Percentiles rank a stretch among this genome's conserved stretches.
These are phyloP conservation scores for Calycina marina DNA, from an alignment of 2,329 filamentous ascomycete genomes.

Conservation along the genomic window DNA sequence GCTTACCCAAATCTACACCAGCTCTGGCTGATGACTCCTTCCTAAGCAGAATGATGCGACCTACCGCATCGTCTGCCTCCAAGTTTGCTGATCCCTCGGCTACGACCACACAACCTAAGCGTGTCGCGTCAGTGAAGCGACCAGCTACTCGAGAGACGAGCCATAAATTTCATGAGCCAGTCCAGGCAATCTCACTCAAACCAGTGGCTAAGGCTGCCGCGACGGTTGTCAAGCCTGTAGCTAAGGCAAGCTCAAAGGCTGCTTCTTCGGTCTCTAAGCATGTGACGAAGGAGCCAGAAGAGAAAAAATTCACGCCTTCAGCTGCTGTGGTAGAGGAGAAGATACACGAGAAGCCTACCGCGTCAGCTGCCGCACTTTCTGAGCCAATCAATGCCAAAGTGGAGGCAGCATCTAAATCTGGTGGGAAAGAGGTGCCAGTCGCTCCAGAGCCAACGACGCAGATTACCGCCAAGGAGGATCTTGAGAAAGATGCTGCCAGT, in stretches of 20 bases:
- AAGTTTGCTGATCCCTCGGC: constrained; percentile 43
- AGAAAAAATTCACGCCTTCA: neutral
- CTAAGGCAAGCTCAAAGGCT: neutral
- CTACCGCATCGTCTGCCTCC: constrained; percentile 53
- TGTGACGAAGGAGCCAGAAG: neutral
- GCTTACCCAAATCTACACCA: constrained; percentile 31
- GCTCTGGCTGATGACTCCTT: constrained; percentile 54
- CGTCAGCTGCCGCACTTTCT: too few relatives aligned
- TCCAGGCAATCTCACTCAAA: constrained; percentile 3
- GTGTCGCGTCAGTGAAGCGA: constrained; percentile 14
- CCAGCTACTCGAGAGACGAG: constrained; percentile 17
- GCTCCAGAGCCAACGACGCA: too few relatives aligned
- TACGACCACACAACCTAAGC: constrained; percentile 30
- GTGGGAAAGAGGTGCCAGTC: too few relatives aligned
- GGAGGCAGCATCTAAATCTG: too few relatives aligned
- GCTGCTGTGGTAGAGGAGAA: constrained; percentile 1
- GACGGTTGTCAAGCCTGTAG: constrained; percentile 1
- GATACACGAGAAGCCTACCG: too few relatives aligned
- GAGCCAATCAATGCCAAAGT: too few relatives aligned
- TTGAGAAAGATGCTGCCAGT: too few relatives aligned
- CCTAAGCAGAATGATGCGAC: constrained; percentile 69
- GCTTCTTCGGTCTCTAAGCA: constrained; percentile 1
- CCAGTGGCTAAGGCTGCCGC: constrained; percentile 4
- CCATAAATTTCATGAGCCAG: constrained; percentile 10
- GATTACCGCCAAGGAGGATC: too few relatives aligned